These are phyloP conservation scores for Hypoxylon crocopeplum DNA, from an alignment of 495 filamentous ascomycete genomes.

Conservation along the genomic window DNA sequence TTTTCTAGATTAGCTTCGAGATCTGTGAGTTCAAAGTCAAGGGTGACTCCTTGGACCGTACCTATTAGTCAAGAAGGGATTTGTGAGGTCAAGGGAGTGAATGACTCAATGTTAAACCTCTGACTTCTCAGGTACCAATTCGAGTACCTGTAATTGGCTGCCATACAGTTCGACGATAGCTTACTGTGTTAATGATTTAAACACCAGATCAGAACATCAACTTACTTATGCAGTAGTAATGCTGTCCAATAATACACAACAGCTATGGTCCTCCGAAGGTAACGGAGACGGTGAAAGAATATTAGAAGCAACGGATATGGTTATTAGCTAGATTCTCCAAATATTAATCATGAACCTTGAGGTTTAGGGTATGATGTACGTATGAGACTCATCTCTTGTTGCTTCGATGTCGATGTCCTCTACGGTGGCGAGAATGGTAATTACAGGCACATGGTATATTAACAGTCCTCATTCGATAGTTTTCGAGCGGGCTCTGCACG, in stretches of 20 bases:
- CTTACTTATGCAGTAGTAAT: neutral
- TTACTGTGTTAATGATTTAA: neutral
- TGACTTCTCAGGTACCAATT: neutral
- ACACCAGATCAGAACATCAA: neutral
- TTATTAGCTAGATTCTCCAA: neutral
- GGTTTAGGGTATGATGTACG: neutral
- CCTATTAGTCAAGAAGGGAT: neutral
- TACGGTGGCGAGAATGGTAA: neutral
- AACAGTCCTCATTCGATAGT: neutral
- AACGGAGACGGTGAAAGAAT: neutral
- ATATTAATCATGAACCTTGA: neutral
- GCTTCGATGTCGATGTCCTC: too few species aligned
- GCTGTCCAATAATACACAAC: conserved; percentile 15
- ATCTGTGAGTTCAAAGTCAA: conserved; percentile 11
- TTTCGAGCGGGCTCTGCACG: neutral
- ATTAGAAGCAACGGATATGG: neutral
- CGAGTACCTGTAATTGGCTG: neutral
- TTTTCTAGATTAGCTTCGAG: conserved; percentile 20
- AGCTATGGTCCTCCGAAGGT: conserved; percentile 1
- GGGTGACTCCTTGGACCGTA: conserved; percentile 2
- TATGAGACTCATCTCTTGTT: neutral
- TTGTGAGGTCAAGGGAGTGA: neutral
- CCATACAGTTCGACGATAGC: neutral
- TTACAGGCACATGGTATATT: neutral
- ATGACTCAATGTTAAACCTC: neutral